Conservation (phyloP, 176 grass and related monocot genomes). For the Musa acuminata region DNA sequence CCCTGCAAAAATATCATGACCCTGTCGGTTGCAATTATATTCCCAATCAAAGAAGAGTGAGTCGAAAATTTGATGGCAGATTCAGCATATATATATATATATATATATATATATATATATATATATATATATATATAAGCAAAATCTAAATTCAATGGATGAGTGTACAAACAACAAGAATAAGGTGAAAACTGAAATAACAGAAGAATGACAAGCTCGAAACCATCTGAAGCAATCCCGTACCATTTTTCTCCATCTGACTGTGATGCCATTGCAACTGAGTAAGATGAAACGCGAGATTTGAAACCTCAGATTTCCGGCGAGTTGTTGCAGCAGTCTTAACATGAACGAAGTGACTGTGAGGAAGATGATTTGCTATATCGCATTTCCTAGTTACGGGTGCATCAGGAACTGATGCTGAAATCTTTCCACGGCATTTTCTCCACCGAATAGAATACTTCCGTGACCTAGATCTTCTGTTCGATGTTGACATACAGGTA, state of each 20-base stretch:
- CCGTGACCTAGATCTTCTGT: slow-evolving; percentile 29
- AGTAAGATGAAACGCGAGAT: slow-evolving; percentile 73
- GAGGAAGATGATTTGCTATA: slow-evolving; percentile 28
- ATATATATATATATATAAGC: too few species aligned
- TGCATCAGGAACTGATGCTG: slow-evolving; percentile 41
- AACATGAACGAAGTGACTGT: slow-evolving; percentile 41
- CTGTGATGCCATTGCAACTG: slow-evolving; percentile 91
- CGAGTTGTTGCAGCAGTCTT: slow-evolving; percentile 31
- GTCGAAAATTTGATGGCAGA: neutral
- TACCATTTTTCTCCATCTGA: slow-evolving; percentile 70
- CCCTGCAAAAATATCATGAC: slow-evolving; percentile 35
- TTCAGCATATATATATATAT: neutral
- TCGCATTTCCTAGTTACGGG: slow-evolving; percentile 33
- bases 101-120: too few species aligned
- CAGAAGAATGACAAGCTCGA: neutral
- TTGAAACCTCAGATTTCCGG: slow-evolving; percentile 41
- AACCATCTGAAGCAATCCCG: neutral
- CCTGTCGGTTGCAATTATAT: neutral
- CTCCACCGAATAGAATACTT: slow-evolving; percentile 41
- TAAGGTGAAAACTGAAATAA: neutral
- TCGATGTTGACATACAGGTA: slow-evolving; percentile 46
- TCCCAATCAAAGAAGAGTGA: neutral
- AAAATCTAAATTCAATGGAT: neutral
- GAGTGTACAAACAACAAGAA: neutral
- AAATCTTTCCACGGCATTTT: slow-evolving; percentile 50